Conservation (phyloP, 129 eudicot species). For the Ambrosia artemisiifolia region DNA sequence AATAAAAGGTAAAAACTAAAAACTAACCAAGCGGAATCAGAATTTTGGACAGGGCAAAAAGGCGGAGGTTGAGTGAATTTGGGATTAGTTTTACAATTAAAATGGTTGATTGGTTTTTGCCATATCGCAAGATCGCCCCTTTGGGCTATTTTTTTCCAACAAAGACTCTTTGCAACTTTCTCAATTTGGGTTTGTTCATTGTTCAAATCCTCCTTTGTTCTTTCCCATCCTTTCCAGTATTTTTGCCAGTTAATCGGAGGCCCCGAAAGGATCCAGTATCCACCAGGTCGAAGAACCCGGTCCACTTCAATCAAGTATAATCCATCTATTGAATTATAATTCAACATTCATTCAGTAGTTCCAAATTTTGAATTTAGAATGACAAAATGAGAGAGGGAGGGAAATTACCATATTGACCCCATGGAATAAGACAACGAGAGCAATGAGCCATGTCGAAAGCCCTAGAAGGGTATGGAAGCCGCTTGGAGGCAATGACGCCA, state of each 20-base stretch:
- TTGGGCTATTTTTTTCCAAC: slow-evolving; percentile 84
- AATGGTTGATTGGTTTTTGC: slow-evolving; percentile 84
- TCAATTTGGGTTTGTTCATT: slow-evolving; percentile 78
- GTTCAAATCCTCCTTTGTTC: slow-evolving; percentile 69
- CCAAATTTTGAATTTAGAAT: neutral
- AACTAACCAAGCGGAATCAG: slow-evolving; percentile 78
- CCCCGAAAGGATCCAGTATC: slow-evolving; percentile 94
- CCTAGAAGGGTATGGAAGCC: slow-evolving; percentile 91
- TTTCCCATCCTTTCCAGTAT: slow-evolving; percentile 84
- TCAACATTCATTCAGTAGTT: neutral
- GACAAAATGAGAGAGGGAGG: neutral
- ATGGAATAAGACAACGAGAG: slow-evolving; percentile 94
- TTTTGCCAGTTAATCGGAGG: slow-evolving; percentile 80
- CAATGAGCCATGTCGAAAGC: slow-evolving; percentile 99
- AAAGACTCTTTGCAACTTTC: slow-evolving; percentile 71
- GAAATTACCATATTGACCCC: slow-evolving; percentile 77
- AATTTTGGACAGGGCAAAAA: slow-evolving; percentile 59
- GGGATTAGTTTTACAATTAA: slow-evolving; percentile 50
- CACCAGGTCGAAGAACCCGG: slow-evolving; percentile 87
- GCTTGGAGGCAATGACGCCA: slow-evolving; percentile 80
- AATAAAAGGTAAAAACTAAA: neutral
- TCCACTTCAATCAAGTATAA: slow-evolving; percentile 86
- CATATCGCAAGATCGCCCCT: slow-evolving; percentile 77
- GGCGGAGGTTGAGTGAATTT: slow-evolving; percentile 44
- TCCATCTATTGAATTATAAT: slow-evolving; percentile 45